Percentiles rank a stretch among this genome's conserved stretches.
Conservation (phyloP, 768 basidiomycete species). For the Trametes punicea region DNA sequence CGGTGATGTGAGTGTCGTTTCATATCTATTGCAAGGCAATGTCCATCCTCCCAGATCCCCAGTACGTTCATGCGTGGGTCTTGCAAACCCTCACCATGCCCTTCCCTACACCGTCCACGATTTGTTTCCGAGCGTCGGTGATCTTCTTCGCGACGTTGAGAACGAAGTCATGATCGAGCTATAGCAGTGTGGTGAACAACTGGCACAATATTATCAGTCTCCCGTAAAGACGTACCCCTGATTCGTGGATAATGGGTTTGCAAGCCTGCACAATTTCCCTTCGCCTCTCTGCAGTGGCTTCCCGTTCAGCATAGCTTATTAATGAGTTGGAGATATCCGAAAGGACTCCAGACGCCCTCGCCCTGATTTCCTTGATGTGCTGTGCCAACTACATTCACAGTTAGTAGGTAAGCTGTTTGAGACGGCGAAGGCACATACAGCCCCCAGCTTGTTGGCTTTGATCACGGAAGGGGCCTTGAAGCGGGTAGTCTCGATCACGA, state of each 20-base stretch:
- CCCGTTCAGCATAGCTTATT: slow-evolving; percentile 46
- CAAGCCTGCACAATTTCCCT: slow-evolving; percentile 52
- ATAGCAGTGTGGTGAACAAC: slow-evolving; percentile 3
- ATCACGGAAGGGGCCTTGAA: slow-evolving; percentile 70
- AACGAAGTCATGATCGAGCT: slow-evolving; percentile 68
- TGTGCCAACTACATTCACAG: slow-evolving; percentile 53
- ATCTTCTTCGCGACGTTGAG: slow-evolving; percentile 59
- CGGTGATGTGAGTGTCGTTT: slow-evolving; percentile 17
- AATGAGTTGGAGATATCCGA: slow-evolving; percentile 57
- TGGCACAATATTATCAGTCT: background rate
- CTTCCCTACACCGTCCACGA: slow-evolving; percentile 68
- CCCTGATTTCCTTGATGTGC: slow-evolving; percentile 60
- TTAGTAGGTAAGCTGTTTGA: background rate
- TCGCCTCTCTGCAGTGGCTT: slow-evolving; percentile 51
- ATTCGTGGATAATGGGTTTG: slow-evolving; percentile 35
- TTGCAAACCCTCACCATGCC: slow-evolving; percentile 56
- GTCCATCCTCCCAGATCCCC: slow-evolving; percentile 8
- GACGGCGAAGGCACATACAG: slow-evolving; percentile 39
- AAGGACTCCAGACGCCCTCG: slow-evolving; percentile 48
- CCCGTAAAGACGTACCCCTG: slow-evolving; percentile 31
- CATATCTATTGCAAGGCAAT: slow-evolving; percentile 8
- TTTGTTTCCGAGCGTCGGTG: slow-evolving; percentile 67
- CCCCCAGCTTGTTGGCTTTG: slow-evolving; percentile 70
- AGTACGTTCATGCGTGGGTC: slow-evolving; percentile 26
- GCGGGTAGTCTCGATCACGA: slow-evolving; percentile 64